Conservation (phyloP, 768 basidiomycete genomes). For the Serpula lacrymans region DNA sequence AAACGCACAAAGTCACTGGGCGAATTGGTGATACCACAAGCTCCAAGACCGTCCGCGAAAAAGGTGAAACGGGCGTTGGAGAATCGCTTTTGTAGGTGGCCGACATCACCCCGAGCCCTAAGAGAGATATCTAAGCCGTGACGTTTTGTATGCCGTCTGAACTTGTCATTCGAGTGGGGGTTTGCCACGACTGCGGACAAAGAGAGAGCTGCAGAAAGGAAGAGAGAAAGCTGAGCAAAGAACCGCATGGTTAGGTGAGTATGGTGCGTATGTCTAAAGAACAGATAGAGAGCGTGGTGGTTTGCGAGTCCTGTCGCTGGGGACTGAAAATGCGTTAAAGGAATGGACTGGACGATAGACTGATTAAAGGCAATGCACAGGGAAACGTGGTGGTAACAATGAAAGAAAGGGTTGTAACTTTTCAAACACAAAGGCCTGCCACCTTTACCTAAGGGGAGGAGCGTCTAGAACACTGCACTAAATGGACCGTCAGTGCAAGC, state of each 20-base stretch:
- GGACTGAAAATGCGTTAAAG: conserved; percentile 6
- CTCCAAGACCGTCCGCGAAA: conserved; percentile 41
- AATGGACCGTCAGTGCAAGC: background rate
- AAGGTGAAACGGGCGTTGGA: conserved; percentile 30
- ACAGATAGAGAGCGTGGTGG: conserved; percentile 6
- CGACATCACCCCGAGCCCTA: conserved; percentile 22
- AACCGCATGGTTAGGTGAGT: conserved; percentile 20
- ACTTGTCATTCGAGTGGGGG: conserved; percentile 15
- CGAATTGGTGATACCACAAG: conserved; percentile 33
- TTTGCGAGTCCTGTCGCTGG: background rate
- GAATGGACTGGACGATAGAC: conserved; percentile 17
- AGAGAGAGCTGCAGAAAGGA: conserved; percentile 13
- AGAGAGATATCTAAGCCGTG: conserved; percentile 16
- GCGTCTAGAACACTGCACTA: background rate
- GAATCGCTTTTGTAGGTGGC: conserved; percentile 16
- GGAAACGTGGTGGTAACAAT: conserved; percentile 6
- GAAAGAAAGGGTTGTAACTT: background rate
- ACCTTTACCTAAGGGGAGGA: background rate
- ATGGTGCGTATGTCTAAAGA: background rate
- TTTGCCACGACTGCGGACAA: conserved; percentile 15
- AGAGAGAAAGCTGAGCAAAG: conserved; percentile 15
- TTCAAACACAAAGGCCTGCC: background rate
- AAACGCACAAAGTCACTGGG: conserved; percentile 33
- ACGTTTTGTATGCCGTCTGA: conserved; percentile 19
- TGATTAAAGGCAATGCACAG: conserved; percentile 5